Percentiles rank a stretch among this genome's conserved stretches.
phyloP scores from a whole-genome alignment of 352 stramenopile genomes.

The Phytopythium montanum region DNA sequence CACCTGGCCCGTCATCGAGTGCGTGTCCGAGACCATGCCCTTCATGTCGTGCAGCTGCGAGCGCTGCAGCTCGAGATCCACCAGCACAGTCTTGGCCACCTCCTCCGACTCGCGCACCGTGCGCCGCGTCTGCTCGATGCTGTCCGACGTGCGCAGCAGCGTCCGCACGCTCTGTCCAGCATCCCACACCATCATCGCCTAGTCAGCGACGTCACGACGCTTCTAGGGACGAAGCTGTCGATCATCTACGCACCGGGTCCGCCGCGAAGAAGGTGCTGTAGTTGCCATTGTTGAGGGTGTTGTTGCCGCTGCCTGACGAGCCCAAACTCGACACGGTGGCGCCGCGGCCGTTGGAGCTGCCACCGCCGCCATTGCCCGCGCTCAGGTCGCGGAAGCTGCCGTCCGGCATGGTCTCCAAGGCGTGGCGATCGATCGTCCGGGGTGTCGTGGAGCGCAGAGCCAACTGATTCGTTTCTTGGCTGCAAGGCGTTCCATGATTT shows the following conservation, averaged over 20 bases:
- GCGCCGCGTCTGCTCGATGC: conserved; percentile 65
- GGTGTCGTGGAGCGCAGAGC: background rate
- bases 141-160: conserved; percentile 69
- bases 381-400: conserved; percentile 30
- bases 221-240: background rate
- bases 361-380: conserved; percentile 12
- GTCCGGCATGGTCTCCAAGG: conserved; percentile 21
- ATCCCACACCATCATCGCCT: background rate
- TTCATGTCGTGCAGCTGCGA: conserved; percentile 81
- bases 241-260: conserved; percentile 35
- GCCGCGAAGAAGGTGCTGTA: conserved; percentile 67
- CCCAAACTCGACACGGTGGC: conserved; percentile 23
- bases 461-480: background rate
- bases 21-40: conserved; percentile 72
- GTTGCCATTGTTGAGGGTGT: conserved; percentile 35
- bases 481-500: conserved; percentile 6
- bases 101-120: conserved; percentile 64
- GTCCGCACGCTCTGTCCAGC: conserved; percentile 58
- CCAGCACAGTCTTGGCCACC: conserved; percentile 63
- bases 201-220: background rate
- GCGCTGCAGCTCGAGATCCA: conserved; percentile 77
- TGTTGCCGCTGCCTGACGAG: conserved; percentile 17
- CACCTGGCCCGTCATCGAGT: conserved; percentile 60
- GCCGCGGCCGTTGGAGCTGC: conserved; percentile 15
- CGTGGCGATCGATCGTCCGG: too few relatives aligned